A percentile compares a stretch with the other conserved stretches of the same genome.
These are phyloP conservation scores for Aspergillus novoparasiticus DNA, from an alignment of 2,329 filamentous ascomycete genomes.

Conservation along the genomic window DNA sequence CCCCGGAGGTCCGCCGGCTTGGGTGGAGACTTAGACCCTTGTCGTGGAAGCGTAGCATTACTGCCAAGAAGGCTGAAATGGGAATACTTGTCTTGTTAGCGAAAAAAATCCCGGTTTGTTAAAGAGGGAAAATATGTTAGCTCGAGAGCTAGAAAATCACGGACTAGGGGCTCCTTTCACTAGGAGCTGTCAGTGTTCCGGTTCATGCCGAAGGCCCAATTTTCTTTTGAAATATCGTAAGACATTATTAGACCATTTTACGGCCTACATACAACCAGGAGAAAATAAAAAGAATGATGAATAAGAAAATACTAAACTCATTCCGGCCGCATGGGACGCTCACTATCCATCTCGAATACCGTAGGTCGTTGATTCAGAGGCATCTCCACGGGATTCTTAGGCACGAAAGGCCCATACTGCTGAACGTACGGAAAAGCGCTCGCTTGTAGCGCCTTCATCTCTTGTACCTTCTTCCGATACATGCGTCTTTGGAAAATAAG, in stretches of 20 bases:
- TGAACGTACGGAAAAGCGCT: neutral
- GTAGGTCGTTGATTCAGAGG: neutral
- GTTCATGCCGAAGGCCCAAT: too few species aligned
- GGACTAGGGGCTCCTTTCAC: too few species aligned
- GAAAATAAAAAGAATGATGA: too few species aligned
- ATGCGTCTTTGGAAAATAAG: conserved; percentile 7
- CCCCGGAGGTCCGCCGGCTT: too few species aligned
- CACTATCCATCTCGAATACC: neutral
- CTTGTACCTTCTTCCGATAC: conserved; percentile 3
- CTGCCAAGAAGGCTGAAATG: neutral
- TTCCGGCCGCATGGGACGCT: neutral
- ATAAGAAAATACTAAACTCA: neutral
- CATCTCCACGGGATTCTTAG: neutral
- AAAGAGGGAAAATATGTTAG: too few species aligned
- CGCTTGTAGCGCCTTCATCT: neutral
- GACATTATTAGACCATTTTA: neutral
- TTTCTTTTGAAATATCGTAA: neutral
- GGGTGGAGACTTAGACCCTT: neutral
- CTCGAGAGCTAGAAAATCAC: too few species aligned
- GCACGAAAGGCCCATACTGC: neutral
- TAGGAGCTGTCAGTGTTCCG: too few species aligned
- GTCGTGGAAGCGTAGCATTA: neutral
- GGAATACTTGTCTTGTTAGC: neutral
- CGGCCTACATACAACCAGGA: neutral
- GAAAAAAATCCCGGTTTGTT: too few species aligned